Evolutionary conservation across 306 rosid species (phyloP).

Genomic region (Citrullus amarus): DNA sequence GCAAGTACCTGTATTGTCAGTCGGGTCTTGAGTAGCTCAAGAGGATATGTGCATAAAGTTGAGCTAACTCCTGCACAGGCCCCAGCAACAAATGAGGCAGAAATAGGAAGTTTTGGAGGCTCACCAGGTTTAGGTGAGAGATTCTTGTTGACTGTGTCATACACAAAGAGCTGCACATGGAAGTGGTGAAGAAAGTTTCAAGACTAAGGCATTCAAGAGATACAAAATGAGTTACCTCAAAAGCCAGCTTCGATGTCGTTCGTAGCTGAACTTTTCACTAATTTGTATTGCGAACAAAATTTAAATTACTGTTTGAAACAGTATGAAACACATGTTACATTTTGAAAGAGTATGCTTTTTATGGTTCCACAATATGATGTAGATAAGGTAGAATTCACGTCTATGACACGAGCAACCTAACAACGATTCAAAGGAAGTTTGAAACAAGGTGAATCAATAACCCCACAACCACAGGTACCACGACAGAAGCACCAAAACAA

Average conservation of each 20-base stretch:
- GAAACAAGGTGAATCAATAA: background rate
- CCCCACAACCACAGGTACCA: background rate
- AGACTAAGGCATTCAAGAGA: background rate
- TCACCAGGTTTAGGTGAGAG: constrained; percentile 47
- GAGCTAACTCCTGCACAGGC: constrained; percentile 80
- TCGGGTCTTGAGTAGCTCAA: constrained; percentile 63
- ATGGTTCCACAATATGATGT: background rate
- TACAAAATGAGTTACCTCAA: background rate
- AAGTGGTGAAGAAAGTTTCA: background rate
- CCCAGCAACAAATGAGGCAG: constrained; percentile 56
- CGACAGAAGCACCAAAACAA: background rate
- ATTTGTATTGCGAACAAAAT: background rate
- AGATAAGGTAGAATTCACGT: background rate
- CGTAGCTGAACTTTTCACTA: background rate
- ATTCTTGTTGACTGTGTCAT: constrained; percentile 52
- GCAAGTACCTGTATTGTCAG: constrained; percentile 46
- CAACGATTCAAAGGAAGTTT: background rate
- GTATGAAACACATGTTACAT: background rate
- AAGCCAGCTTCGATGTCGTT: background rate
- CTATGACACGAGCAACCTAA: background rate
- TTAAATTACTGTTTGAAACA: background rate
- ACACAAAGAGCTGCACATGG: constrained; percentile 52
- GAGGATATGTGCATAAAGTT: constrained; percentile 63
- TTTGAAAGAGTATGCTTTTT: background rate
- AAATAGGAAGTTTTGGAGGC: constrained; percentile 31